Conservation (phyloP, 1,284 basidiomycete genomes). For the Ceratorhiza oryzae-sativae region DNA sequence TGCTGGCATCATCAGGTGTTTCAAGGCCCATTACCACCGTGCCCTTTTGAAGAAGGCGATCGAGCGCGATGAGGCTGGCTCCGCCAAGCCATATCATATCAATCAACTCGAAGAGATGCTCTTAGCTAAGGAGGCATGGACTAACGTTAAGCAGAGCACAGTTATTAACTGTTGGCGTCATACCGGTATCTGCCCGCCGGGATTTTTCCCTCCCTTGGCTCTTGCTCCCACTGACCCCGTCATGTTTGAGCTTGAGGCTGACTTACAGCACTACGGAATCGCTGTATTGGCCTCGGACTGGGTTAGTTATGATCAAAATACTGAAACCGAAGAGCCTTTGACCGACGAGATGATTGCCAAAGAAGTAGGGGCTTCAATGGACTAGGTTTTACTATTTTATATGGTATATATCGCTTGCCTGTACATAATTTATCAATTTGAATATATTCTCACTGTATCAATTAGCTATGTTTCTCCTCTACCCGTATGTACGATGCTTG, state of each 20-base stretch:
- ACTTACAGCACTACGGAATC: neutral
- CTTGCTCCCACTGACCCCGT: neutral
- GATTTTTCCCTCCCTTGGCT: neutral
- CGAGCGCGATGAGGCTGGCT: conserved; percentile 50
- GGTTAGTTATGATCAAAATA: neutral
- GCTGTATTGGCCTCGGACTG: neutral
- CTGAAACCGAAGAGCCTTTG: neutral
- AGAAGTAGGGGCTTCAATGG: neutral
- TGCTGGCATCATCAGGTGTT: conserved; percentile 49
- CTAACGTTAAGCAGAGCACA: conserved; percentile 18
- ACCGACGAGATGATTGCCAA: neutral
- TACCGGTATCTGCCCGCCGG: conserved; percentile 1
- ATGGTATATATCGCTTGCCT: neutral
- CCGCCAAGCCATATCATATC: conserved; percentile 51
- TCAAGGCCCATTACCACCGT: conserved; percentile 51
- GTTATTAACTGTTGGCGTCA: conserved; percentile 40
- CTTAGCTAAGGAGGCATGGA: conserved; percentile 45
- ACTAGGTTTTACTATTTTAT: neutral
- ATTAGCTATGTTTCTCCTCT: neutral
- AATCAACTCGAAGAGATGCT: conserved; percentile 50
- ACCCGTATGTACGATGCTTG: neutral
- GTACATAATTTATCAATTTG: no score
- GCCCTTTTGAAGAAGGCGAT: conserved; percentile 48
- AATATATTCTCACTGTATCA: no score
- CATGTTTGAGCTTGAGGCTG: neutral